These are phyloP conservation scores for Fragaria nilgerrensis DNA, from an alignment of 306 rosid species.

Conservation along the genomic window DNA sequence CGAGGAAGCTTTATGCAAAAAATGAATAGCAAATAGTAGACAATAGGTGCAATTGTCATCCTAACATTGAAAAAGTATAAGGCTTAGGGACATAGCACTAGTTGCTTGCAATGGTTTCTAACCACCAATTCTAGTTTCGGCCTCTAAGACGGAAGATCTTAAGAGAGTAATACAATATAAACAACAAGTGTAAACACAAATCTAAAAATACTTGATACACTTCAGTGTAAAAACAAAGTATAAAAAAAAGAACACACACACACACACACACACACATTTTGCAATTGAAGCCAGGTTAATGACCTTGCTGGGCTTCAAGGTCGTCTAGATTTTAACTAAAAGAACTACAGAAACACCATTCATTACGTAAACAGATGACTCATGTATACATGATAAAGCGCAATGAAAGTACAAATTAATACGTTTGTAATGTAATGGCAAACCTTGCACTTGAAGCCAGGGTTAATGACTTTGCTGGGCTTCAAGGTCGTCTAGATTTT, in stretches of 20 bases:
- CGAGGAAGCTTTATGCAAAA: background rate
- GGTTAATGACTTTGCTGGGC: background rate
- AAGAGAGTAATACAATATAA: background rate
- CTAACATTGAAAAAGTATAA: background rate
- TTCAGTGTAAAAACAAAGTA: background rate
- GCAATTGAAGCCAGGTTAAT: background rate
- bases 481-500: background rate
- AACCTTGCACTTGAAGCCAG: background rate
- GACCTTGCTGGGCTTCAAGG: background rate
- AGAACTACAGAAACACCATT: background rate
- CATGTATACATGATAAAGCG: background rate
- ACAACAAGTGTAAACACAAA: background rate
- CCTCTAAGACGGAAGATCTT: background rate
- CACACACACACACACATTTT: too few relatives aligned
- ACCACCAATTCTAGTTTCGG: background rate
- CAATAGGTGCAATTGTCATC: background rate
- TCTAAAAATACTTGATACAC: background rate
- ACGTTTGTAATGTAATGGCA: background rate
- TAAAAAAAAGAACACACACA: background rate
- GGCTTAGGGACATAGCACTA: background rate
- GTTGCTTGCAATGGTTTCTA: background rate
- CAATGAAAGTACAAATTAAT: background rate
- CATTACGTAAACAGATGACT: background rate
- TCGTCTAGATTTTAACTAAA: background rate
- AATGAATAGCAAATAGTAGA: background rate